Evolutionary conservation across 352 stramenopile genomes (phyloP), one percentile per base, ranked within the genome.

Genomic region (Stramenopiles sp.): DNA sequence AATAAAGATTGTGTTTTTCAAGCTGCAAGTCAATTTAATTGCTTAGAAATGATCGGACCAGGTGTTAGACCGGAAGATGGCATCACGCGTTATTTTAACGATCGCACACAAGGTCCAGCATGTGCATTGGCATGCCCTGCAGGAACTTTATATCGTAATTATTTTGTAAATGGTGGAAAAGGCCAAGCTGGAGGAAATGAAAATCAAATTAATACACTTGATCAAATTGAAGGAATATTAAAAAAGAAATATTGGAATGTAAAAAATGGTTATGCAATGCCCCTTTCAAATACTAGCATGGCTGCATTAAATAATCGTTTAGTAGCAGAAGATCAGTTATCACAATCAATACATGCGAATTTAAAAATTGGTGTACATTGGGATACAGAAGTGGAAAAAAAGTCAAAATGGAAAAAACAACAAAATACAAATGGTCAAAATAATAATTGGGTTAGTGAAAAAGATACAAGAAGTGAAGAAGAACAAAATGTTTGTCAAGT

Each of bases 401-500:
- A 20, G 27, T 23, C 53, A 20, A 69, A 20, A 69, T n/a, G n/a
- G n/a, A 69, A 69, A 27, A 69, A 69, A 69, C 20, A 20, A 20
- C 20, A 27, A 20, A 69, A 69, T 27, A n/a, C n/a, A n/a, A n/a
- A n/a, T n/a, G n/a, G n/a, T n/a, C n/a, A n/a, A n/a, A n/a, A n/a
- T n/a, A n/a, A n/a, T n/a, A n/a, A n/a, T n/a, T n/a, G n/a, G n/a
- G n/a, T n/a, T n/a, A n/a, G n/a, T n/a, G n/a, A n/a, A n/a, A n/a
- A n/a, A n/a, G n/a, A n/a, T n/a, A n/a, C n/a, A n/a, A n/a, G n/a
- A n/a, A n/a, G n/a, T n/a, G n/a, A n/a, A n/a, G n/a, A n/a, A n/a
- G 53, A 69, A 69, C 27, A 69, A 23, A 69, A 69, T 69, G 53
- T 69, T 69, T 69, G 53, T 69, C 53, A 69, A 69, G 27, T 69